Percentiles rank a stretch among this genome's conserved stretches.
phyloP scores from a whole-genome alignment of 352 stramenopile genomes.

The Pythium brassicae region DNA sequence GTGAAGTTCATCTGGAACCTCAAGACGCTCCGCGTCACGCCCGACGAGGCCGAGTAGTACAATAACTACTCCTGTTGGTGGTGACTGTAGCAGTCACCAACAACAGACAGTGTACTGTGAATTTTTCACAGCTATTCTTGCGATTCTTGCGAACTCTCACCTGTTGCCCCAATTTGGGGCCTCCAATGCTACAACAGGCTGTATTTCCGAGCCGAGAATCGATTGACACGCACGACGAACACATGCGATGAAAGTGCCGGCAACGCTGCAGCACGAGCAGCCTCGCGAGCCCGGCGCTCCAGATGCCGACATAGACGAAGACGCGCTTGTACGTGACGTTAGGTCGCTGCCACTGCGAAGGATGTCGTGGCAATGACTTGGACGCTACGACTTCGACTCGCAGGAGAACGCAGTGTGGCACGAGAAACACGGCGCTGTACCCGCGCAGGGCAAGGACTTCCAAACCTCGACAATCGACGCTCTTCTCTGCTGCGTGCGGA shows the following conservation, averaged over 20 bases:
- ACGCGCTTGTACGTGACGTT: conserved; percentile 12
- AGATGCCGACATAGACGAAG: conserved; percentile 19
- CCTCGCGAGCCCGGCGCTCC: conserved; percentile 5
- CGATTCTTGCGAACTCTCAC: too few relatives aligned
- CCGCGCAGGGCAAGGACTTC: conserved; percentile 20
- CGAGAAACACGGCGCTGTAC: conserved; percentile 30
- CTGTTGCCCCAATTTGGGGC: too few relatives aligned
- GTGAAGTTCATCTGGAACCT: conserved; percentile 48
- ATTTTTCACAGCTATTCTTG: too few relatives aligned
- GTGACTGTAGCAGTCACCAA: too few relatives aligned
- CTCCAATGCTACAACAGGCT: too few relatives aligned
- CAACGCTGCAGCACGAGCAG: conserved; percentile 5
- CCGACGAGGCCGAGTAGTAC: conserved; percentile 4
- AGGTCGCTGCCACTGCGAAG: not conserved
- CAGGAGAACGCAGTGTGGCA: conserved; percentile 62
- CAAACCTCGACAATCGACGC: conserved; percentile 34
- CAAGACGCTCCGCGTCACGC: conserved; percentile 27
- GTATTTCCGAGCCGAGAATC: too few relatives aligned
- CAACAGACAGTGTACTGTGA: too few relatives aligned
- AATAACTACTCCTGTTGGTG: not conserved
- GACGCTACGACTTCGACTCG: too few relatives aligned
- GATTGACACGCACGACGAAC: not conserved
- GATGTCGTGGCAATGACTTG: not conserved
- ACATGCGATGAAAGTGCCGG: conserved; percentile 4
- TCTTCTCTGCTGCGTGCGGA: conserved; percentile 63